These are phyloP conservation scores for Alopecurus myosuroides DNA, from an alignment of 176 grass and related monocot species.

Conservation along the genomic window DNA sequence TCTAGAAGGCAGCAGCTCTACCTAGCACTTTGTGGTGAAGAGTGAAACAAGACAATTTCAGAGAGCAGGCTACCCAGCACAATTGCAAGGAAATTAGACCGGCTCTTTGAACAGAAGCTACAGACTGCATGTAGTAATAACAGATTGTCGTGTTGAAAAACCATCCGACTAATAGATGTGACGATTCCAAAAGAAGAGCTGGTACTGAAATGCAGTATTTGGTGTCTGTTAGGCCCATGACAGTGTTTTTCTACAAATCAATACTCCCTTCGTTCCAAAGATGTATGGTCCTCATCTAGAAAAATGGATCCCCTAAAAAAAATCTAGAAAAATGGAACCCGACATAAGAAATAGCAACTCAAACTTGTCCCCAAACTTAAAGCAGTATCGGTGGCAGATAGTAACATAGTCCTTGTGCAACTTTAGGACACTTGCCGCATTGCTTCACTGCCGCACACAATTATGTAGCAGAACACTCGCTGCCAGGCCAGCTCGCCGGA, in stretches of 20 bases:
- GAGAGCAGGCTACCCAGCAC: background rate
- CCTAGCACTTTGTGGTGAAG: background rate
- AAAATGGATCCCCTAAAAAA: no score
- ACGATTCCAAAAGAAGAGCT: constrained; percentile 31
- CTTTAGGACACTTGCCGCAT: no score
- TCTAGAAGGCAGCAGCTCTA: background rate
- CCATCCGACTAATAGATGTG: constrained; percentile 61
- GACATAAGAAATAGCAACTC: no score
- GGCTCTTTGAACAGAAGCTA: background rate
- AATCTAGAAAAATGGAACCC: no score
- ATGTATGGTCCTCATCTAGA: no score
- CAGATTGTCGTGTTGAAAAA: background rate
- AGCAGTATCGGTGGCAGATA: no score
- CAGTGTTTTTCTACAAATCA: background rate
- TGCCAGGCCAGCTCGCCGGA: no score
- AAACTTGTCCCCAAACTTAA: no score
- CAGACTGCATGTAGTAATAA: background rate
- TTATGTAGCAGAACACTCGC: no score
- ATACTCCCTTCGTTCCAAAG: no score
- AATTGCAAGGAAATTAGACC: background rate
- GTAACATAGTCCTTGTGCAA: no score
- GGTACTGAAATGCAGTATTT: constrained; percentile 34
- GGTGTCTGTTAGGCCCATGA: background rate
- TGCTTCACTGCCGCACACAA: no score
- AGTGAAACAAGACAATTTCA: background rate